Percentiles rank a stretch among this genome's conserved stretches.
These are phyloP conservation scores for Ilex asprella DNA, from an alignment of 257 asterid species.

Conservation along the genomic window DNA sequence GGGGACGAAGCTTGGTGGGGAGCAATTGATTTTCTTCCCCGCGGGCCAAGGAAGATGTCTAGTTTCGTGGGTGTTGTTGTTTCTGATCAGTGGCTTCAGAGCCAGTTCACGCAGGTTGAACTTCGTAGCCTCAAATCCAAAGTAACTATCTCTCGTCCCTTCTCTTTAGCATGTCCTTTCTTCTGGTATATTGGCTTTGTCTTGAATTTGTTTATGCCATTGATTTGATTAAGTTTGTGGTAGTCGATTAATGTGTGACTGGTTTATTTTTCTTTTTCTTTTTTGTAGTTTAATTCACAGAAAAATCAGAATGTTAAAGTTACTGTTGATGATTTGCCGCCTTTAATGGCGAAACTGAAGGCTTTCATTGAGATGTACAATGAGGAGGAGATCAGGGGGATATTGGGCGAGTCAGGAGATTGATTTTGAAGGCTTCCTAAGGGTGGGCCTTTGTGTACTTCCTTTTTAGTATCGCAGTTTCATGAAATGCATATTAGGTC, in stretches of 20 bases:
- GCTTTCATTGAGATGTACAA: constrained; percentile 40
- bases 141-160: constrained; percentile 21
- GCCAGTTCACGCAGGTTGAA: constrained; percentile 81
- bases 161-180: background rate
- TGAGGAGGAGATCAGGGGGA: constrained; percentile 63
- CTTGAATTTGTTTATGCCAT: background rate
- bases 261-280: background rate
- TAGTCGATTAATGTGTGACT: too few species aligned
- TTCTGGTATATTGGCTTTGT: background rate
- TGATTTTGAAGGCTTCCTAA: constrained; percentile 90
- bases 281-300: constrained; percentile 43
- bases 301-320: constrained; percentile 76
- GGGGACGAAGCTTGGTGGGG: too few species aligned
- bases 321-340: constrained; percentile 64
- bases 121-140: constrained; percentile 81
- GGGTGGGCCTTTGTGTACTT: constrained; percentile 36
- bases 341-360: constrained; percentile 63
- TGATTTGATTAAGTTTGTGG: background rate
- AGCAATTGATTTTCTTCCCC: too few species aligned
- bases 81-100: too few species aligned
- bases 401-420: constrained; percentile 58
- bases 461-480: background rate
- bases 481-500: background rate
- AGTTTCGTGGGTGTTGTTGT: too few species aligned
- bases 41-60: too few species aligned